Evolutionary conservation across 2,329 filamentous ascomycete genomes (phyloP), one percentile per base, ranked within the genome.

Genomic region (Thermoascus crustaceus): DNA sequence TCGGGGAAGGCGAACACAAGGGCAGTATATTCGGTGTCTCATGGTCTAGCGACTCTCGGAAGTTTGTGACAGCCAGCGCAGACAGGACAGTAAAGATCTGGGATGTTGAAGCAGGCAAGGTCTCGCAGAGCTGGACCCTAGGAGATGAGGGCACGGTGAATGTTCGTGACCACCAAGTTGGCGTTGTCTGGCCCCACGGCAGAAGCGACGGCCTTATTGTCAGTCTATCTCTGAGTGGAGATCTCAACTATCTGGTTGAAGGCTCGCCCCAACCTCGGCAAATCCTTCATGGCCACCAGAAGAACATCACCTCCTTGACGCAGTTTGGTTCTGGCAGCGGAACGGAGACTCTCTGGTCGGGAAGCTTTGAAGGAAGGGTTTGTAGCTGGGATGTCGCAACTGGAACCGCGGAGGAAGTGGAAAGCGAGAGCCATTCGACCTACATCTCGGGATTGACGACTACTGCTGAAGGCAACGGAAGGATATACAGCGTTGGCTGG

Each of bases 51-150:
- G 87, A 96, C 57, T 87, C 86, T 17, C 87, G 80, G 54, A 78
- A 77, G 49, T 79, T 98, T 46, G 89, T 85, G 18, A 98, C 91
- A 1, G 85, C 87, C 10, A 94, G 87, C 52, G 89, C 86, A 6
- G 91, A 98, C 57, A 86, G 91, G 64, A 95, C 87, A 0, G 85
- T 98, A 37, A 88, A 87, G 60, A 74, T 95, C 17, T 98, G 91
- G 91, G 88, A 96, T 53, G 79, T 77, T 2, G 85, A 94, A 55
- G 71, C 79, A 9, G 85, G 82, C 21, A 82, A 82, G 55, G 76
- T 76, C 13, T 69, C 81, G 5, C 84, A 93, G 58, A 85, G 76
- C 17, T 98, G 91, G 91, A 76, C 76, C 44, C 75, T 96, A 57
- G 87, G 88, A 14, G 77, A 76, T 20, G 82, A 88, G 26, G 80